Evolutionary conservation across 2,329 filamentous ascomycete species (phyloP).

Genomic region (Hymenoscyphus salicellus): DNA sequence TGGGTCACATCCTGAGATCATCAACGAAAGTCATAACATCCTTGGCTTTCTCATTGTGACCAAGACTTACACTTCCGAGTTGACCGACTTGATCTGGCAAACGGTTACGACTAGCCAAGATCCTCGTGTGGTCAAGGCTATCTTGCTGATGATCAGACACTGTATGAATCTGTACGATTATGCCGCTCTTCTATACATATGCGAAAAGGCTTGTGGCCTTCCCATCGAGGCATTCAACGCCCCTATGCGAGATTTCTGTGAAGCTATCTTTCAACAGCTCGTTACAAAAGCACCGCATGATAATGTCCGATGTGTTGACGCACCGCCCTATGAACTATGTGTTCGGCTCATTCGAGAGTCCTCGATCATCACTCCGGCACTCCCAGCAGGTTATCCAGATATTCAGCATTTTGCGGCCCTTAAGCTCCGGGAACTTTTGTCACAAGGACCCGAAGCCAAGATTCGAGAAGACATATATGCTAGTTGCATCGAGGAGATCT

Average conservation of each 20-base stretch:
- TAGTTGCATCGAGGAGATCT: conserved; percentile 67
- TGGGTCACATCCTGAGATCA: conserved; percentile 88
- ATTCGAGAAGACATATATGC: conserved; percentile 62
- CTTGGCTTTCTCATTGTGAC: conserved; percentile 84
- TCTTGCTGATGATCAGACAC: conserved; percentile 61
- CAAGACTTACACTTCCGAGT: conserved; percentile 63
- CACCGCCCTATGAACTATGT: conserved; percentile 53
- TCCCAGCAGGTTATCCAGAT: conserved; percentile 56
- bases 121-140: conserved; percentile 76
- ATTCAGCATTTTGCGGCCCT: conserved; percentile 62
- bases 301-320: conserved; percentile 36
- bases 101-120: conserved; percentile 80
- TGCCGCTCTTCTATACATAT: conserved; percentile 60
- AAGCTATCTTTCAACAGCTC: conserved; percentile 51
- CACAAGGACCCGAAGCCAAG: conserved; percentile 50
- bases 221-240: conserved; percentile 61
- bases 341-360: conserved; percentile 71
- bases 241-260: conserved; percentile 60
- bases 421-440: conserved; percentile 60
- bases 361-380: conserved; percentile 52
- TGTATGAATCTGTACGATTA: conserved; percentile 50
- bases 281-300: conserved; percentile 45
- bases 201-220: conserved; percentile 64
- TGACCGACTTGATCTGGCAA: conserved; percentile 81
- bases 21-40: conserved; percentile 76